phyloP scores from a whole-genome alignment of 106 monocot genomes.

The Dendrobium nobile region DNA sequence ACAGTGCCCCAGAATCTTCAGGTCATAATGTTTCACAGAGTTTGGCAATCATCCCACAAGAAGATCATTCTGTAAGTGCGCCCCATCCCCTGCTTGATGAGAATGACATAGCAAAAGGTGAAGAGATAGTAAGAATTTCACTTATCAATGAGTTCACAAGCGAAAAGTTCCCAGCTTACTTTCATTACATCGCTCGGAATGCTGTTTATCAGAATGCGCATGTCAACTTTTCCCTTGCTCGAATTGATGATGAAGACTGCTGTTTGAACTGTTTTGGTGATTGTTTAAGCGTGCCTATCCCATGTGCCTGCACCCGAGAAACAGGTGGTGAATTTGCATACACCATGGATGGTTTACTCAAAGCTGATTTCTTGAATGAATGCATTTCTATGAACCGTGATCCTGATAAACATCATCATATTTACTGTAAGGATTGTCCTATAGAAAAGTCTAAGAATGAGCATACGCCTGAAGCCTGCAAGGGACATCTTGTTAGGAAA shows the following conservation, averaged over 20 bases:
- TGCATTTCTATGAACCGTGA: slow-evolving; percentile 38
- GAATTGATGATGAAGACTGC: slow-evolving; percentile 82
- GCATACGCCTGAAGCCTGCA: slow-evolving; percentile 46
- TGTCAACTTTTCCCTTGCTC: slow-evolving; percentile 77
- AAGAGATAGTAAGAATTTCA: slow-evolving; percentile 67
- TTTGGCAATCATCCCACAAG: slow-evolving; percentile 17
- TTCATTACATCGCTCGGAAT: slow-evolving; percentile 71
- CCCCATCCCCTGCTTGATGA: slow-evolving; percentile 52
- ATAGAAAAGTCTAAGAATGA: slow-evolving; percentile 64
- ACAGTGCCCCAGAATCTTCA: not conserved
- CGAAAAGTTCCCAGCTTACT: slow-evolving; percentile 45
- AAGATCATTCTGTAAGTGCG: slow-evolving; percentile 23
- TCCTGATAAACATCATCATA: slow-evolving; percentile 35
- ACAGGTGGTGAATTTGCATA: slow-evolving; percentile 91
- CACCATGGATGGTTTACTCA: slow-evolving; percentile 51
- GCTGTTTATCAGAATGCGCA: slow-evolving; percentile 70
- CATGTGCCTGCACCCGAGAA: slow-evolving; percentile 80
- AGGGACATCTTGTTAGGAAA: slow-evolving; percentile 63
- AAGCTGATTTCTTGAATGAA: slow-evolving; percentile 58
- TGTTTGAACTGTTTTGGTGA: slow-evolving; percentile 76
- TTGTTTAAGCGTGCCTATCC: slow-evolving; percentile 56
- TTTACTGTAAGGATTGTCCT: slow-evolving; percentile 81
- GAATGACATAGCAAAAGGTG: slow-evolving; percentile 71
- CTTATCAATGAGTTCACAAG: slow-evolving; percentile 46
- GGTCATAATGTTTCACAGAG: slow-evolving; percentile 2